Evolutionary conservation across 306 rosid genomes (phyloP), one percentile per base, ranked within the genome.

Genomic region (Lablab purpureus): DNA sequence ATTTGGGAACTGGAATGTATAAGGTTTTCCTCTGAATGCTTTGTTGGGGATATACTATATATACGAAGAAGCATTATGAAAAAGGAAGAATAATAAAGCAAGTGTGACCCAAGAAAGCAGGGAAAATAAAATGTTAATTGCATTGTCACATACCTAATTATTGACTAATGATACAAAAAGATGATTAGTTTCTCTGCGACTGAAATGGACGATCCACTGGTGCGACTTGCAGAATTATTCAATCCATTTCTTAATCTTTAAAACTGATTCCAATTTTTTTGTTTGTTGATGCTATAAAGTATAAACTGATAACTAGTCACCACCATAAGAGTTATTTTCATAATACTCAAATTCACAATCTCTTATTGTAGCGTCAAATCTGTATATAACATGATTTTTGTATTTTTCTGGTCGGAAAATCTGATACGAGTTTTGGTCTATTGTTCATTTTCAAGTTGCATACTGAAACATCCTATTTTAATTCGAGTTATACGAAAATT

Each of bases 31-130:
- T 19, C 34, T 36, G 19, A 41, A 46, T 75, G 30, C 59, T 50
- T 56, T 6, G 41, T 51, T 25, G 10, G 9, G 13, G 75, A 49
- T 70, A 32, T 51, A 14, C 5, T 37, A 37, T 0, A 37, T 32
- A 32, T 71, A 22, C 15, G 63, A 59, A 30, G 56, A 59, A 40
- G 65, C 27, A 58, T 56, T 67, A 37, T 67, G 51, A 52, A 7
- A 43, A 7, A 43, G 58, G 64, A 34, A 56, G 37, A 21, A n/a
- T 43, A 7, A 30, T 21, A 49, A 36, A 60, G 73, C 17, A 67
- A 72, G 67, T 50, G 79, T 23, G 68, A 80, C 74, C 79, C 23
- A 23, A 51, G 14, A 63, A 23, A 56, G 7, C 10, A 40, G 17
- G 18, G 28, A 5, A 40, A 64, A 73, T 27, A 67, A 37, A 74